phyloP scores from a whole-genome alignment of 345 rosid species.

The Balakata baccata region DNA sequence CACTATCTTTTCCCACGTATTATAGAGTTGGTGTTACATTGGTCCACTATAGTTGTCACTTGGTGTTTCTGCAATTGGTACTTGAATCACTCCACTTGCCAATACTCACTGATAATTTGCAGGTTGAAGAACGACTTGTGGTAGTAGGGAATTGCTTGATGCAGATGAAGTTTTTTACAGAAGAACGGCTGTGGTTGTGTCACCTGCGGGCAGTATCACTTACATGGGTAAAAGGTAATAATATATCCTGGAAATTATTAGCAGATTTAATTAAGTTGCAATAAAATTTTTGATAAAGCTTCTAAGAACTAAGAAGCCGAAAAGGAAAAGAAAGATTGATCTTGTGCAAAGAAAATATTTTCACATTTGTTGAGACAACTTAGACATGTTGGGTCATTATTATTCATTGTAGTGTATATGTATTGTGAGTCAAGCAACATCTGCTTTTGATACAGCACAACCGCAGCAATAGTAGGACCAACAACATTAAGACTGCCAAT shows the following conservation, averaged over 20 bases:
- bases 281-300: background rate
- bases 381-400: background rate
- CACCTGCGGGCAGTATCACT: slow-evolving; percentile 91
- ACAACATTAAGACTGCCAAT: too few relatives aligned
- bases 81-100: slow-evolving; percentile 32
- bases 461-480: too few relatives aligned
- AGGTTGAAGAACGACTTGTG: too few relatives aligned
- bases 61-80: too few relatives aligned
- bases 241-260: background rate
- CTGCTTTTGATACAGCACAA: too few relatives aligned
- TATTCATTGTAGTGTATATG: too few relatives aligned
- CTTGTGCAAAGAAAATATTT: background rate
- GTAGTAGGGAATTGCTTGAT: too few relatives aligned
- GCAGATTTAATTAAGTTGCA: background rate
- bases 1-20: too few relatives aligned
- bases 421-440: too few relatives aligned
- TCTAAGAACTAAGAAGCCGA: background rate
- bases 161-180: slow-evolving; percentile 97
- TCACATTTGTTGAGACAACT: background rate
- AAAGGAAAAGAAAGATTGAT: background rate
- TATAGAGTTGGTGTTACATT: too few relatives aligned
- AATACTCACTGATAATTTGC: too few relatives aligned
- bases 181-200: slow-evolving; percentile 93
- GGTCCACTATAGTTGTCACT: too few relatives aligned
- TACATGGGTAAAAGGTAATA: slow-evolving; percentile 67